Evolutionary conservation across 1,284 basidiomycete species (phyloP), one percentile per base, ranked within the genome.

Genomic region (Somion occarium): DNA sequence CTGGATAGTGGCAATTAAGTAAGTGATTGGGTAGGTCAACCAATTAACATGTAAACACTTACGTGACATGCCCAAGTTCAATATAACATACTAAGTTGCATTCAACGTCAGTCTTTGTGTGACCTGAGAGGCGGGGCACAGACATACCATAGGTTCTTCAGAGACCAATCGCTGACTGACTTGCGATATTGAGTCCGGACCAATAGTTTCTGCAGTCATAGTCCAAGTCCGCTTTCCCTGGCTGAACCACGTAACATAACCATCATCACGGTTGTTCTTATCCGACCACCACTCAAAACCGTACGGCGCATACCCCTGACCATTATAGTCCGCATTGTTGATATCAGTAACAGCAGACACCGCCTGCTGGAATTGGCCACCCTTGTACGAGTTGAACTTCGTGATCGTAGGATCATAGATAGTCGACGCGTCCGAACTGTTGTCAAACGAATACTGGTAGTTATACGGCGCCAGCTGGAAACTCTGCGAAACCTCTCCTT

Each of bases 401-500:
- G 89, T 84, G 24, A 70, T 63, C 0, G 69, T 58, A 2, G 69
- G 49, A 63, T 88, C 78, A 60, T 74, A 78, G 51, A 85, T 70
- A 1, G 79, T 77, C 19, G 83, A 78, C 18, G 70, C 72, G 1
- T 80, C 69, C 4, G 76, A 61, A 19, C 73, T 70, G 59, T 83
- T 78, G 61, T 76, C 70, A 61, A 80, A 86, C 52, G 80, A 57
- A 66, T 89, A 91, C 49, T 75, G 61, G 55, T 76, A 76, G 67
- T 92, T 84, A 69, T 85, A 94, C 11, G 89, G 89, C n/a, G 90
- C 91, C 43, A 78, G 69, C 68, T 94, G 91, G 58, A 78, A 77
- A 54, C 84, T 88, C 67, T 93, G 91, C 2, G 91, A 93, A 1
- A 85, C 86, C 58, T 84, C 54, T 44, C 85, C 84, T 30, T 66